Evolutionary conservation across 306 rosid species (phyloP).

Genomic region (Cajanus cajan): DNA sequence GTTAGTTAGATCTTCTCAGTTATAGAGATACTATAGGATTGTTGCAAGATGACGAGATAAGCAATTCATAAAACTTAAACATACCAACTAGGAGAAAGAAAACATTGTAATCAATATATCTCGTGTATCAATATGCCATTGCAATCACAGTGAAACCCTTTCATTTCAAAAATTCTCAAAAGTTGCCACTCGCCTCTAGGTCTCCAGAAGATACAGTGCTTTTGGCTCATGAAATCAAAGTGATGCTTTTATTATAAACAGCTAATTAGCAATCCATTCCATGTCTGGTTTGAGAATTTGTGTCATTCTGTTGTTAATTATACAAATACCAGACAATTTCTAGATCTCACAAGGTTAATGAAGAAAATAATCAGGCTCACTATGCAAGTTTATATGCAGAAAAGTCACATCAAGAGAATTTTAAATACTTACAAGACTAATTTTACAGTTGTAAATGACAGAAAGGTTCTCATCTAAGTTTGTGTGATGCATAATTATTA

Average conservation of each 20-base stretch:
- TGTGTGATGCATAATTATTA: background rate
- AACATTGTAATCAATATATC: no score
- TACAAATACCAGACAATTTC: background rate
- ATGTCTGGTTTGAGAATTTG: background rate
- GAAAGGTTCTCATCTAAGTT: background rate
- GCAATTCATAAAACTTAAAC: background rate
- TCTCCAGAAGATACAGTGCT: background rate
- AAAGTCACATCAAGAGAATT: background rate
- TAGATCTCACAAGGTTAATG: background rate
- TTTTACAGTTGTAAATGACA: background rate
- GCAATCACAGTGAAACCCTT: background rate
- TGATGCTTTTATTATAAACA: background rate
- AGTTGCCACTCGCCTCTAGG: background rate
- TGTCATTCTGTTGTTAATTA: background rate
- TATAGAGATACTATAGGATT: background rate
- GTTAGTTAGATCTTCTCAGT: background rate
- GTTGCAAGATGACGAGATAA: background rate
- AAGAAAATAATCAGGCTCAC: background rate
- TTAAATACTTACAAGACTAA: background rate
- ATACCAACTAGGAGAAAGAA: background rate
- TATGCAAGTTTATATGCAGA: conserved; percentile 4
- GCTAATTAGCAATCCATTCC: background rate
- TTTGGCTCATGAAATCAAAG: background rate
- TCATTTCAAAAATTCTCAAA: background rate
- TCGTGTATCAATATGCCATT: no score